phyloP scores from a whole-genome alignment of 2,329 filamentous ascomycete species.

The Epichloe gansuensis region DNA sequence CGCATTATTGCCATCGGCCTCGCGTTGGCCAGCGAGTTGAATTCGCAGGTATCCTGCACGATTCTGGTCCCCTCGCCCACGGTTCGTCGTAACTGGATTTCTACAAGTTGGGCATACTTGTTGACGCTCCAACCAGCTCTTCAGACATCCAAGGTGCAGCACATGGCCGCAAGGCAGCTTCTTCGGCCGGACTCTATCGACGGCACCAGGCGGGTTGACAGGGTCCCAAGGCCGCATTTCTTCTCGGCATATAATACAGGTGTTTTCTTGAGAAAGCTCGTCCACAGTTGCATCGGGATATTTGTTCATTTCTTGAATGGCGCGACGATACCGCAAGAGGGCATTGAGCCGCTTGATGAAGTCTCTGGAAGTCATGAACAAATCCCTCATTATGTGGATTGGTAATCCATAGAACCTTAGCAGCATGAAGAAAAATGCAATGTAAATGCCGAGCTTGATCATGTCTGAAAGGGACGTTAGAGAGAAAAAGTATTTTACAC shows the following conservation, averaged over 20 bases:
- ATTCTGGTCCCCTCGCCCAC: conserved; percentile 15
- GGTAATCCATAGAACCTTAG: conserved; percentile 89
- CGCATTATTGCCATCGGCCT: conserved; percentile 5
- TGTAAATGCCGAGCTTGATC: conserved; percentile 77
- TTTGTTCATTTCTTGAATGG: conserved; percentile 85
- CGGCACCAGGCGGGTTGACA: conserved; percentile 45
- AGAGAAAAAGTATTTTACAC: not conserved
- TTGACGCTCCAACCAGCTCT: conserved; percentile 94
- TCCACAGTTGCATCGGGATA: conserved; percentile 85
- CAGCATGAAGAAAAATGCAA: conserved; percentile 85
- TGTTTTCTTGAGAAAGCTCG: conserved; percentile 75
- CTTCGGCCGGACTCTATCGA: conserved; percentile 80
- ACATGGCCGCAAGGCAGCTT: conserved; percentile 95
- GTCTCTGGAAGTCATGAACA: conserved; percentile 85
- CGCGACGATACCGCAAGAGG: conserved; percentile 78
- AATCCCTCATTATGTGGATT: conserved; percentile 90
- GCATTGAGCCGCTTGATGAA: conserved; percentile 84
- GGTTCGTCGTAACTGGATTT: conserved; percentile 48
- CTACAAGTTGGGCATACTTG: conserved; percentile 95
- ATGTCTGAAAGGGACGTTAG: conserved; percentile 48
- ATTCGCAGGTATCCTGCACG: conserved; percentile 19
- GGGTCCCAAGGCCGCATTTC: conserved; percentile 76
- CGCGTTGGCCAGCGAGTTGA: conserved; percentile 12
- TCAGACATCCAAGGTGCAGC: conserved; percentile 82
- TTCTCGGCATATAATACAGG: conserved; percentile 95